Evolutionary conservation across 495 filamentous ascomycete species (phyloP), one percentile per base, ranked within the genome.

Genomic region (Xylaria flabelliformis): DNA sequence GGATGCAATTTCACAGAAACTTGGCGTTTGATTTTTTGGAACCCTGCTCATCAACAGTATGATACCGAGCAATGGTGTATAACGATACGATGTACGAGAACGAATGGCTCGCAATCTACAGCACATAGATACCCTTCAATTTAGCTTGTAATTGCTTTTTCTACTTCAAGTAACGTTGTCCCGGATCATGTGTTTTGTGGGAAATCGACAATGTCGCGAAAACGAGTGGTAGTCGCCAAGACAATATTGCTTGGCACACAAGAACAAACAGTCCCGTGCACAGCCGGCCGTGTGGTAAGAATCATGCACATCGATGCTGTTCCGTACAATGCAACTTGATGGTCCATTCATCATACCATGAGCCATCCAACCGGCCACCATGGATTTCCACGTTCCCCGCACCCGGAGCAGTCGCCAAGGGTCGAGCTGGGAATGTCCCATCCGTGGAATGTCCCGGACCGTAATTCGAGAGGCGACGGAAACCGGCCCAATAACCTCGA

Each of bases 101-200:
- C n/a, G 26, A 24, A 15, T 17, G n/a, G 26, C 50, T 19, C 63
- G 65, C 61, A 39, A 64, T 67, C 34, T 36, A 26, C 50, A 24
- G 46, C 46, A n/a, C 36, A 55, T 71, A 55, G 69, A 71, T 71
- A 71, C 69, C 69, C 59, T 50, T 61, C 55, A 67, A 56, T 67
- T 56, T 24, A 67, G 65, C 48, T 36, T 56, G n/a, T 32, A 21
- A 41, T 55, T 67, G 32, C 48, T 56, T 56, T 53, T 34, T 53
- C n/a, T 21, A 39, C 7, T 29, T 44, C n/a, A 44, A 64, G 21
- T 44, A 24, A 64, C 9, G 8, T 44, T 64, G 21, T 42, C 19
- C 21, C 15, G 39, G 1, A 42, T 46, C 41, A 65, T n/a, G 15
- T 65, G 36, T 34, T 56, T 56, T 13, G 46, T n/a, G 42, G 46